Base-by-base conservation (phyloP, 768 basidiomycete genomes). In the Lepiota subincarnata region DNA sequence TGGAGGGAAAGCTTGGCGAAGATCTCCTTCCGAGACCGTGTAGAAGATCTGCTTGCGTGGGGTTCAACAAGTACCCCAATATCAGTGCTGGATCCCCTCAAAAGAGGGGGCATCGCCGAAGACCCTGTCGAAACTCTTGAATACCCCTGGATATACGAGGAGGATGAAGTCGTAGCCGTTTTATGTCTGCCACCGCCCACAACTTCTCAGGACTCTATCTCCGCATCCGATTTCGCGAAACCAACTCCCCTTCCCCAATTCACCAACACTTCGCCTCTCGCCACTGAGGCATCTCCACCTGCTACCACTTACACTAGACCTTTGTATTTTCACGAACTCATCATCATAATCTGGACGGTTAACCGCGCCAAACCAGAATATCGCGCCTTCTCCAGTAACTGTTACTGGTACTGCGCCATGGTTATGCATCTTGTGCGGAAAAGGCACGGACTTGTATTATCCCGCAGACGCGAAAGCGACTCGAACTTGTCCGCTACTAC, bases 81-180 rank as follows among this genome's bases (percentile, higher is more conserved):
- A 24, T 53, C 52, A 39, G n/a, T 45, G 18, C 19, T 53, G 37
- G 16, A 37, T 28, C 43, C 52, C 20, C 36, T 45, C 35, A 44
- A 52, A 20, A 14, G 43, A 38, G 28, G 43, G 35, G 42, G 41
- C 22, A 11, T 35, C 28, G 44, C 43, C 12, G 22, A 53, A 26
- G 52, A 45, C 43, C 52, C 44, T 5, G 44, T 53, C 12, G 36
- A 26, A 18, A 46, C 31, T 38, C 35, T 53, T 1, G 16, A 45
- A 18, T 28, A 53, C 26, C 43, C 52, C 22, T 46, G 44, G 18
- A 44, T 46, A 22, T 37, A 53, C 37, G 22, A 45, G 26, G 24
- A 40, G 24, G 52, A 53, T 36, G 44, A 53, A 31, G 52, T 53
- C 39, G 52, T 53, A 44, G 52, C 52, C 2, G 20, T 38, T 18